Evolutionary conservation across 148 eudicot species (phyloP), one percentile per base, ranked within the genome.

Genomic region (Spergularia bocconei): DNA sequence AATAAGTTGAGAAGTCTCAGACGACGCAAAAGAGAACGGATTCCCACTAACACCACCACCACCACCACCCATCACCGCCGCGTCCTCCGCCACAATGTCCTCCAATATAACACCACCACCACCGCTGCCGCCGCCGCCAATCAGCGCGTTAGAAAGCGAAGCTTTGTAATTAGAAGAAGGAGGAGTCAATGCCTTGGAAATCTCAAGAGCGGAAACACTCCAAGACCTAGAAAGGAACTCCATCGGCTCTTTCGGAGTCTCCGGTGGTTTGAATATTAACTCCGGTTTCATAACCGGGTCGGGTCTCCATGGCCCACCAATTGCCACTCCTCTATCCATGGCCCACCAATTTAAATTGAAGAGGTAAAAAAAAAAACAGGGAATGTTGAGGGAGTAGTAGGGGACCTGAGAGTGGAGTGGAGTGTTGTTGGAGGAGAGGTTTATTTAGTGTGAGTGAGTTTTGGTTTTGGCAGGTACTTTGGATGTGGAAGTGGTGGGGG

Each of bases 141-240:
- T 48, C 48, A n/a, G 4, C n/a, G 2, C 78, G 66, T 62, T 64
- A 15, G 61, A 69, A 60, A 79, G 8, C 47, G 75, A 25, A 25
- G 81, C 41, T 4, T 85, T 87, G 36, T 29, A 29, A 29, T 29
- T 29, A 44, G 81, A 15, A 44, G 81, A 15, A 25, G 86, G 67
- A 25, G 87, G 92, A 1, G 93, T 78, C 11, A 94, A 53, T 7
- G 93, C 86, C 77, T 87, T 89, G 57, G 98, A 90, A 11, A 94
- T 83, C 68, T 94, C 89, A 5, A 77, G 63, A 33, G 98, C 96
- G 0, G 98, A 94, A 7, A 87, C 71, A 60, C 97, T 91, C 98
- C 98, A 94, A 0, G 98, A 94, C 9, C 98, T 89, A 2, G 98
- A 91, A 4, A 94, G 85, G 25, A 87, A 94, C 86, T 94, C 97